These are phyloP conservation scores for Tricladium varicosporioides DNA, from an alignment of 2,329 filamentous ascomycete genomes.

Conservation along the genomic window DNA sequence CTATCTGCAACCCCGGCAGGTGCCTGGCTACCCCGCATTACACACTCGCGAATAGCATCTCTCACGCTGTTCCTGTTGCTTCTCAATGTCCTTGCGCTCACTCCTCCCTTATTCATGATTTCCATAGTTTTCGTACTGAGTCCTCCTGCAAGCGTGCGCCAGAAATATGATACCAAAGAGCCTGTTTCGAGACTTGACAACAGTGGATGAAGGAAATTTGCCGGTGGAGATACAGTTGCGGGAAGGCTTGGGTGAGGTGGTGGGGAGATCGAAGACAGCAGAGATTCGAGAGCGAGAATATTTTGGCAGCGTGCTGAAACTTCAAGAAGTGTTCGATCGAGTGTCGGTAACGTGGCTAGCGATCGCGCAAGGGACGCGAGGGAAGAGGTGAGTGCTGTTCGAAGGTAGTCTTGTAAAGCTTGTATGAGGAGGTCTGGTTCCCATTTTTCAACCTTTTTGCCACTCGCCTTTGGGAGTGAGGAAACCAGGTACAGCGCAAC, in stretches of 20 bases:
- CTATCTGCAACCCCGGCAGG: slow-evolving; percentile 59
- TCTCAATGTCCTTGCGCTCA: slow-evolving; percentile 76
- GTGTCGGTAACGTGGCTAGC: slow-evolving; percentile 73
- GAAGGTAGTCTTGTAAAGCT: slow-evolving; percentile 77
- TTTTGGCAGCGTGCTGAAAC: slow-evolving; percentile 85
- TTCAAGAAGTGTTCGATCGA: slow-evolving; percentile 80
- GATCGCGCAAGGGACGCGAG: slow-evolving; percentile 72
- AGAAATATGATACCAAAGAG: slow-evolving; percentile 87
- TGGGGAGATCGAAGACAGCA: slow-evolving; percentile 67
- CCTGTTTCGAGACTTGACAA: slow-evolving; percentile 80
- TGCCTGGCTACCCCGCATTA: slow-evolving; percentile 71
- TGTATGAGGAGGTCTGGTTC: slow-evolving; percentile 70
- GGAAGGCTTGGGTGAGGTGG: slow-evolving; percentile 67
- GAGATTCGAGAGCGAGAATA: slow-evolving; percentile 79
- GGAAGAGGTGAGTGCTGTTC: slow-evolving; percentile 76
- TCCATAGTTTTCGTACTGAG: slow-evolving; percentile 79
- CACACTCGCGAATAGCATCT: slow-evolving; percentile 78
- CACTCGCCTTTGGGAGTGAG: slow-evolving; percentile 46
- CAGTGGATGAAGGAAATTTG: slow-evolving; percentile 67
- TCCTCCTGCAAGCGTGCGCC: slow-evolving; percentile 80
- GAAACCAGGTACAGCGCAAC: slow-evolving; percentile 80
- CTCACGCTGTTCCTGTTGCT: slow-evolving; percentile 72
- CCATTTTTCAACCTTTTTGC: slow-evolving; percentile 47
- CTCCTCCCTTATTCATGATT: slow-evolving; percentile 77
- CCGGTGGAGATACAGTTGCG: slow-evolving; percentile 24